These are phyloP conservation scores for Ottelia alismoides DNA, from an alignment of 106 monocot genomes.

Conservation along the genomic window DNA sequence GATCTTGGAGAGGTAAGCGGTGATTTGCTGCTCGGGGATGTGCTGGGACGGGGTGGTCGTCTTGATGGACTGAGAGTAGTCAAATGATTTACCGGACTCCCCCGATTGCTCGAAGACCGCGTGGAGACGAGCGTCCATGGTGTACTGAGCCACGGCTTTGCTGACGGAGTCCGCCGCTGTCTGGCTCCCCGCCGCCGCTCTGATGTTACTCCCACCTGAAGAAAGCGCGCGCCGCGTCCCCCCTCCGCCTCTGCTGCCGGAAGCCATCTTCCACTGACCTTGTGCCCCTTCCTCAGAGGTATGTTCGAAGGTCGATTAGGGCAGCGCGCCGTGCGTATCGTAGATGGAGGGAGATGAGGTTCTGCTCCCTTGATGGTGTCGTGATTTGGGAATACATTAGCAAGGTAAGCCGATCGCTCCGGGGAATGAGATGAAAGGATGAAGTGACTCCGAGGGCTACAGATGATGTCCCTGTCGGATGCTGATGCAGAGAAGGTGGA, in stretches of 20 bases:
- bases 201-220: slow-evolving; percentile 16
- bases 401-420: too few species aligned
- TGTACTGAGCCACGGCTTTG: slow-evolving; percentile 86
- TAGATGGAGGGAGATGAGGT: too few species aligned
- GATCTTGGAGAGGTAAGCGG: slow-evolving; percentile 80
- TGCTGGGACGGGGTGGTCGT: slow-evolving; percentile 7
- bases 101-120: slow-evolving; percentile 87
- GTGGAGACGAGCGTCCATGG: slow-evolving; percentile 75
- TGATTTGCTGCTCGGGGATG: slow-evolving; percentile 48
- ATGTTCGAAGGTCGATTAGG: too few species aligned
- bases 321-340: too few species aligned
- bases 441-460: too few species aligned
- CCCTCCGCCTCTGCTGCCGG: slow-evolving; percentile 20
- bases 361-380: too few species aligned
- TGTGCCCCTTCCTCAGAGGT: too few species aligned
- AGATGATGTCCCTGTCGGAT: too few species aligned
- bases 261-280: too few species aligned
- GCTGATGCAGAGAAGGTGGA: too few species aligned
- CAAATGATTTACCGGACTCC: slow-evolving; percentile 45
- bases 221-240: slow-evolving; percentile 1
- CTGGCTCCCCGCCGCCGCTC: not conserved
- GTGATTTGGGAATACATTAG: too few species aligned
- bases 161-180: slow-evolving; percentile 25
- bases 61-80: slow-evolving; percentile 39
- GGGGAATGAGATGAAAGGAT: too few species aligned